Percentiles rank a stretch among this genome's conserved stretches.
Conservation (phyloP, 2,329 filamentous ascomycete genomes). For the Pseudocercospora fuligena region DNA sequence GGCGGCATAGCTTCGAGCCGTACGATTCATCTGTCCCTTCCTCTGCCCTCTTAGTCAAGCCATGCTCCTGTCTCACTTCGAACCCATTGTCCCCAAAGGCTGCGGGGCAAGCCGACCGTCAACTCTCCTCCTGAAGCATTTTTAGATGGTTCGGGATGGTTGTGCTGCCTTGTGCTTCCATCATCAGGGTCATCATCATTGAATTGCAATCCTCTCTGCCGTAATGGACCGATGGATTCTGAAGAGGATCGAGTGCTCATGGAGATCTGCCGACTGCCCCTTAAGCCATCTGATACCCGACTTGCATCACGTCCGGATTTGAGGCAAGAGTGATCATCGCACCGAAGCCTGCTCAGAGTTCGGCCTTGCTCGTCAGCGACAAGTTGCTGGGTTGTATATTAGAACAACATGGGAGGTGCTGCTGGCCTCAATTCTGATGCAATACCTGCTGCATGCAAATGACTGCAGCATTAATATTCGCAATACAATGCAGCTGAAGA, state of each 20-base stretch:
- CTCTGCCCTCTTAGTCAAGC: background rate
- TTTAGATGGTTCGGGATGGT: constrained; percentile 14
- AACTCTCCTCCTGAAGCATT: constrained; percentile 20
- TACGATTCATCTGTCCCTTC: background rate
- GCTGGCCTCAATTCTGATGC: background rate
- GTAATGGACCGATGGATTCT: background rate
- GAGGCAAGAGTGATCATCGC: background rate
- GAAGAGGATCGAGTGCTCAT: background rate
- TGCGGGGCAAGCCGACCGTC: background rate
- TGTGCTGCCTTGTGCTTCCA: background rate
- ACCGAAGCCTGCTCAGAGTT: background rate
- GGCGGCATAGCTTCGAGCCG: constrained; percentile 1
- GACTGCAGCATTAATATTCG: too few relatives aligned
- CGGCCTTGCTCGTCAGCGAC: background rate
- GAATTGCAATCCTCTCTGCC: background rate
- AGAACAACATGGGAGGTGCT: background rate
- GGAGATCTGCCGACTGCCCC: constrained; percentile 8
- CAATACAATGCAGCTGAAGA: background rate
- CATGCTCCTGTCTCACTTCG: constrained; percentile 6
- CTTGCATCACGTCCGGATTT: background rate
- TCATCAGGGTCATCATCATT: background rate
- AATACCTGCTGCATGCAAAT: background rate
- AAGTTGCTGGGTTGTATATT: background rate
- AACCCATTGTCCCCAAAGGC: background rate
- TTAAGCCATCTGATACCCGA: background rate